phyloP scores from a whole-genome alignment of 768 basidiomycete species.

The Rhizopogon salebrosus region DNA sequence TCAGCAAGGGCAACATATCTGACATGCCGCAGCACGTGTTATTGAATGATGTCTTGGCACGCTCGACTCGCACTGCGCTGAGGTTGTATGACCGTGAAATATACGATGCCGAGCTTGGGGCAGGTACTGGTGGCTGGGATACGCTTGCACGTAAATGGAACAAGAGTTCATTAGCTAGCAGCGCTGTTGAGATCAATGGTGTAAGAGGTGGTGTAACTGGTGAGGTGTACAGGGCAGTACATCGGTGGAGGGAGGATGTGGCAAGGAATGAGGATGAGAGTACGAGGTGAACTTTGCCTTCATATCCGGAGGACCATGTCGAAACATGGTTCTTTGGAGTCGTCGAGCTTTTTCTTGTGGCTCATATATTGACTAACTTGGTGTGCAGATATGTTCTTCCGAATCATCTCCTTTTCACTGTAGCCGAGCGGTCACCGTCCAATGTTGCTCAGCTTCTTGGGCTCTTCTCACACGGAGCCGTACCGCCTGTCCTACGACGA shows the following conservation, averaged over 20 bases:
- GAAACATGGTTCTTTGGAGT: not conserved
- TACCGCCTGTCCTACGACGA: slow-evolving; percentile 60
- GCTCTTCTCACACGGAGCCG: slow-evolving; percentile 41
- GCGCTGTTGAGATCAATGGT: slow-evolving; percentile 30
- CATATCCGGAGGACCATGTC: not conserved
- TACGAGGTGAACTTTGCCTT: slow-evolving; percentile 46
- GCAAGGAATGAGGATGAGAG: slow-evolving; percentile 88
- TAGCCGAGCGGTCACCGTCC: slow-evolving; percentile 67
- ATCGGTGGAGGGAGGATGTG: slow-evolving; percentile 76
- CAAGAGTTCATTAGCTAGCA: slow-evolving; percentile 44
- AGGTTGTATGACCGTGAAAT: slow-evolving; percentile 62
- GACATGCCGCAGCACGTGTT: slow-evolving; percentile 31
- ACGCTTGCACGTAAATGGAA: slow-evolving; percentile 81
- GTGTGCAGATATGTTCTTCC: slow-evolving; percentile 60
- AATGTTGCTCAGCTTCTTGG: slow-evolving; percentile 59
- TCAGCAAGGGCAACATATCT: slow-evolving; percentile 14
- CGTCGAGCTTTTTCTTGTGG: not conserved
- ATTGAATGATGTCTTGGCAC: slow-evolving; percentile 58
- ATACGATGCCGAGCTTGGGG: slow-evolving; percentile 63
- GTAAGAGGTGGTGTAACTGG: slow-evolving; percentile 38
- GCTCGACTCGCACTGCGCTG: slow-evolving; percentile 74
- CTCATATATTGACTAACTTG: not conserved
- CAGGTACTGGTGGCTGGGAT: slow-evolving; percentile 73
- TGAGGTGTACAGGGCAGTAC: slow-evolving; percentile 65
- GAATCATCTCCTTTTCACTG: slow-evolving; percentile 67